These are phyloP conservation scores for Coemansia sp. DNA, from an alignment of 192 early-diverging fungal species.

Conservation along the genomic window DNA sequence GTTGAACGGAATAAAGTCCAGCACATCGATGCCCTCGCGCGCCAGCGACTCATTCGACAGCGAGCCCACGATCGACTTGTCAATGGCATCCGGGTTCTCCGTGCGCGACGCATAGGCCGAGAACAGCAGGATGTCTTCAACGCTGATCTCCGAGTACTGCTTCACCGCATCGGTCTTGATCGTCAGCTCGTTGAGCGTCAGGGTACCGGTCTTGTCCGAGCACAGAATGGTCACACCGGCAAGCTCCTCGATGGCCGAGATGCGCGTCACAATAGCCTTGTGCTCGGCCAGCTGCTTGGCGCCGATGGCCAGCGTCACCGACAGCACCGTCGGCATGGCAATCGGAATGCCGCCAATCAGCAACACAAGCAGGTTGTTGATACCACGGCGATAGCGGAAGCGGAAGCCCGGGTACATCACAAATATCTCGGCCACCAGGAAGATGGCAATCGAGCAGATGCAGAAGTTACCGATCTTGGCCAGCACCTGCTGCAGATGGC, in stretches of 20 bases:
- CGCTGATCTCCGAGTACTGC: constrained; percentile 60
- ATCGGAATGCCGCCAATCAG: constrained; percentile 79
- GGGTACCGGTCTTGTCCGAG: constrained; percentile 95
- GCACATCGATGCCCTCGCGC: constrained; percentile 61
- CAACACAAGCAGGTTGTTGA: constrained; percentile 74
- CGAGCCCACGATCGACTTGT: constrained; percentile 68
- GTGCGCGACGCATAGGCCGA: constrained; percentile 73
- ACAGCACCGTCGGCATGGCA: constrained; percentile 77
- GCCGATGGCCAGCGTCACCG: constrained; percentile 75
- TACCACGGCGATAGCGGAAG: constrained; percentile 69
- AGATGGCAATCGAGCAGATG: constrained; percentile 67
- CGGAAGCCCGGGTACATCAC: constrained; percentile 68
- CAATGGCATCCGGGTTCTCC: constrained; percentile 78
- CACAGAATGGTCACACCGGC: constrained; percentile 80
- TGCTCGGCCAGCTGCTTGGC: constrained; percentile 77
- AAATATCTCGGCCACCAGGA: constrained; percentile 64
- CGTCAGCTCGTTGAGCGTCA: constrained; percentile 81
- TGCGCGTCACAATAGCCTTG: constrained; percentile 77
- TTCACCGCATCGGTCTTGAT: constrained; percentile 67
- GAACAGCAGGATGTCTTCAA: constrained; percentile 60
- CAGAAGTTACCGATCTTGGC: constrained; percentile 76
- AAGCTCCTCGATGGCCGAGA: constrained; percentile 77
- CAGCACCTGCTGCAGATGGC: constrained; percentile 70
- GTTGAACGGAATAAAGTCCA: constrained; percentile 71
- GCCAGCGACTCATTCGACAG: constrained; percentile 55